Evolutionary conservation across 352 stramenopile species (phyloP).

Genomic region (Globisporangium perplexum): DNA sequence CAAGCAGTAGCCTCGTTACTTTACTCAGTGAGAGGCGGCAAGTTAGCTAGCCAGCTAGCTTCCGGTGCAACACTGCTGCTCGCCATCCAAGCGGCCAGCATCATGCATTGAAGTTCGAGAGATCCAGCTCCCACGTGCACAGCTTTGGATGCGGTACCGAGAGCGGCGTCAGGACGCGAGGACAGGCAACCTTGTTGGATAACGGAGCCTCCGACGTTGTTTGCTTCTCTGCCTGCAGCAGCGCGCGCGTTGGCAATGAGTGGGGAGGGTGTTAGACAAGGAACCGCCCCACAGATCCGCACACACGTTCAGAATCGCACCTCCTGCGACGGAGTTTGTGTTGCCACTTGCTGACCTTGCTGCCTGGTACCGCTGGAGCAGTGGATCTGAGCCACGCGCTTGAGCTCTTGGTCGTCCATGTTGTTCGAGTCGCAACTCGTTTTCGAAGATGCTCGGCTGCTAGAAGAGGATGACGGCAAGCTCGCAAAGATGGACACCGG

Average conservation of each 20-base stretch:
- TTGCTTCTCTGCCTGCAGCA: not conserved
- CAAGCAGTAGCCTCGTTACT: slow-evolving; percentile 8
- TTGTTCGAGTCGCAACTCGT: not conserved
- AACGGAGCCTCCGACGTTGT: not conserved
- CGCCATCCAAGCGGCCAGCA: not conserved
- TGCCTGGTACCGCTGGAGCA: not conserved
- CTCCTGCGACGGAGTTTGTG: not conserved
- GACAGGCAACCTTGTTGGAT: not conserved
- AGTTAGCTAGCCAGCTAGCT: not conserved
- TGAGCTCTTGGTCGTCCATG: not conserved
- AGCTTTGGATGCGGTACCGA: slow-evolving; percentile 4
- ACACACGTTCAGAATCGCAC: not conserved
- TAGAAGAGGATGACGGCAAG: not conserved
- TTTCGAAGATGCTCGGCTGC: not conserved
- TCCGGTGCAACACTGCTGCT: not conserved
- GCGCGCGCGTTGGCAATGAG: too few relatives aligned
- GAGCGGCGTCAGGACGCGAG: slow-evolving; percentile 2
- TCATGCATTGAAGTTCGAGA: slow-evolving; percentile 58
- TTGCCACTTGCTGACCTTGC: not conserved
- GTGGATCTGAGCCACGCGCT: slow-evolving; percentile 1
- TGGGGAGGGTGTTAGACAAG: too few relatives aligned
- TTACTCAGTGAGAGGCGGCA: not conserved
- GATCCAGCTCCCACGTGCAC: slow-evolving; percentile 49
- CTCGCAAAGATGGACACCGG: not conserved
- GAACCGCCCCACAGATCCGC: not conserved